Evolutionary conservation across 495 filamentous ascomycete species (phyloP).

Genomic region (Penicillium diatomitis): DNA sequence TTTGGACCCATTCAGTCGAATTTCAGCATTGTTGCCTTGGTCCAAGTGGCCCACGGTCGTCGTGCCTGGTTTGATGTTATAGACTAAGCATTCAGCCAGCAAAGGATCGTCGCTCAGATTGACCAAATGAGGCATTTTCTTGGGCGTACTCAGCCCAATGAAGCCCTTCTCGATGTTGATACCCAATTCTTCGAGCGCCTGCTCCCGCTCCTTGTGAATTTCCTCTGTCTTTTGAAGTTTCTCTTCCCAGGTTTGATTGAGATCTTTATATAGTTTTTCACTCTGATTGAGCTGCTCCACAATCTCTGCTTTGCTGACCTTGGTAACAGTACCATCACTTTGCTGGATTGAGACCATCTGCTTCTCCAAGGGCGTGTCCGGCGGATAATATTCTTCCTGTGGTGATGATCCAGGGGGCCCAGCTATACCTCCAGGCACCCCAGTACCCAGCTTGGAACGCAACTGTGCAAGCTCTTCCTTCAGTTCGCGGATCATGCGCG

Average conservation of each 20-base stretch:
- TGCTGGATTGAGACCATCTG: constrained; percentile 93
- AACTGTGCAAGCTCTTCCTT: constrained; percentile 90
- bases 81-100: constrained; percentile 92
- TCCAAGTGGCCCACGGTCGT: constrained; percentile 91
- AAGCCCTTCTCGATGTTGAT: constrained; percentile 99
- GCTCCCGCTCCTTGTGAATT: constrained; percentile 95
- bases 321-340: constrained; percentile 77
- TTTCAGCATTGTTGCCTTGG: constrained; percentile 70
- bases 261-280: constrained; percentile 90
- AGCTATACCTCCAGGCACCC: constrained; percentile 34
- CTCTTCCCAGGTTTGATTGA: constrained; percentile 99
- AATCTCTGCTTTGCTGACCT: constrained; percentile 97
- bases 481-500: constrained; percentile 94
- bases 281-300: constrained; percentile 91
- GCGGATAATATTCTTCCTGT: constrained; percentile 74
- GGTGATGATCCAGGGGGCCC: constrained; percentile 32
- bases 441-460: constrained; percentile 75
- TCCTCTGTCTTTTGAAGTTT: constrained; percentile 89
- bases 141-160: constrained; percentile 88
- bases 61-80: constrained; percentile 92
- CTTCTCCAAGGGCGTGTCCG: constrained; percentile 84
- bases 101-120: constrained; percentile 95
- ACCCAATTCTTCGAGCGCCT: constrained; percentile 89
- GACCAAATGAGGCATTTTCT: constrained; percentile 98
- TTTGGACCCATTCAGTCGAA: constrained; percentile 85